Base-by-base conservation (phyloP, 805 yeast genomes). In the Torulaspora franciscae region DNA sequence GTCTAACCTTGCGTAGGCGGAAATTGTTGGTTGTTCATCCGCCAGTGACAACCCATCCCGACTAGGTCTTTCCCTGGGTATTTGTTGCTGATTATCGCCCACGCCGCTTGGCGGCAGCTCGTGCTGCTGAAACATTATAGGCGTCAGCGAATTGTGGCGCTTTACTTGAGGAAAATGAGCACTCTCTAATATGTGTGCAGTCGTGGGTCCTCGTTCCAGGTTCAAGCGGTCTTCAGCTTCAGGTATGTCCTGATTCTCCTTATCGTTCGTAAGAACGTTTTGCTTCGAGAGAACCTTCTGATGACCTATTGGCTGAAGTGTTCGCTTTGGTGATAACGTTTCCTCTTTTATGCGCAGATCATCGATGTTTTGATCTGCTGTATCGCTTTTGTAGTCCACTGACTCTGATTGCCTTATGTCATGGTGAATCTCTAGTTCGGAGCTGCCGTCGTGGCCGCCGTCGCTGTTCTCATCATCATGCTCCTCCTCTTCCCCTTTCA, bases 1-100 rank as follows among this genome's bases (percentile, higher is more conserved):
- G 62, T 93, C 98, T 32, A 93, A 69, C 55, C 89, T 71, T 1
- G 93, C 93, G 62, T 72, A 72, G 1, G 76, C 76, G 3, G 71
- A 66, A 7, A 72, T 73, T 36, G 71, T 69, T 3, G 75, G 62
- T 47, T 62, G 66, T 40, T 64, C 68, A 24, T 61, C 59, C 1
- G 56, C 40, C 10, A 51, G 19, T 10, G 44, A 39, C 13, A 40
- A 27, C 19, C 27, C 26, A 19, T 33, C 42, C 8, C 41, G 45
- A 17, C 32, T 39, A 11, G 28, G 14, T 4, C 40, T 40, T 11
- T 42, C 44, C 10, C 29, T 37, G 10, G 26, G 40, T 15, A 22
- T 7, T 23, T 33, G 38, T 11, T 36, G 40, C n/a, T 23, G 28
- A 23, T 27, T 38, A 17, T 26, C 45, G 8, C 15, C 27, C 13